phyloP scores from a whole-genome alignment of 176 grass and related monocot species.

The Carex kokanica region DNA sequence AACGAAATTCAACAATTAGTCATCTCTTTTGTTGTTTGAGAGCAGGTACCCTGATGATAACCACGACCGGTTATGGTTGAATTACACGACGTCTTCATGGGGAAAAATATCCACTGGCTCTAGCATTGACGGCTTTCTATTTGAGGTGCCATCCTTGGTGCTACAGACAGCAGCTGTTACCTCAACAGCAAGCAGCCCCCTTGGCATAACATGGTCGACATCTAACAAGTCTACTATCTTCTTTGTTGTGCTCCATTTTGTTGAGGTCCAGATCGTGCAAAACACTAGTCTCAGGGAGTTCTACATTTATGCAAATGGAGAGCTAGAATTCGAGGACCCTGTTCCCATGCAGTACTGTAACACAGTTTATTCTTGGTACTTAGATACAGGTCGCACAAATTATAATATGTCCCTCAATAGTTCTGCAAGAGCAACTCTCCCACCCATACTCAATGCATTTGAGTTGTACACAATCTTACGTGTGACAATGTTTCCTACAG shows the following conservation, averaged over 20 bases:
- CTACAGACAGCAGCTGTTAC: constrained; percentile 4
- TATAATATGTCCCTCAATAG: too few species aligned
- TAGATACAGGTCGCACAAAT: too few species aligned
- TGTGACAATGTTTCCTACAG: not conserved
- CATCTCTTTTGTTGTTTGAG: not conserved
- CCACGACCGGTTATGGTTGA: not conserved
- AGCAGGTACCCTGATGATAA: constrained; percentile 1
- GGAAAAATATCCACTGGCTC: not conserved
- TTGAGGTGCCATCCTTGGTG: not conserved
- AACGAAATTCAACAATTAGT: not conserved
- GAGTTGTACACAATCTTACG: too few species aligned
- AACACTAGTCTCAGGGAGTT: too few species aligned
- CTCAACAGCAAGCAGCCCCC: not conserved
- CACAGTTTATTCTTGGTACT: too few species aligned
- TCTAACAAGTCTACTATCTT: not conserved
- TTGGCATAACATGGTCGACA: not conserved
- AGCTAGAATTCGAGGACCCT: too few species aligned
- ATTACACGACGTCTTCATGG: not conserved
- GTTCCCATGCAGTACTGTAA: too few species aligned
- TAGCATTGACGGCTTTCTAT: not conserved
- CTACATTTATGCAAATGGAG: too few species aligned
- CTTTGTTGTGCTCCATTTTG: too few species aligned
- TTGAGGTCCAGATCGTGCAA: too few species aligned
- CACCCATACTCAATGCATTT: too few species aligned
- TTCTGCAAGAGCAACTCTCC: too few species aligned